Evolutionary conservation across 1,284 basidiomycete species (phyloP), one percentile per base, ranked within the genome.

Genomic region (Melampsora larici-populina): DNA sequence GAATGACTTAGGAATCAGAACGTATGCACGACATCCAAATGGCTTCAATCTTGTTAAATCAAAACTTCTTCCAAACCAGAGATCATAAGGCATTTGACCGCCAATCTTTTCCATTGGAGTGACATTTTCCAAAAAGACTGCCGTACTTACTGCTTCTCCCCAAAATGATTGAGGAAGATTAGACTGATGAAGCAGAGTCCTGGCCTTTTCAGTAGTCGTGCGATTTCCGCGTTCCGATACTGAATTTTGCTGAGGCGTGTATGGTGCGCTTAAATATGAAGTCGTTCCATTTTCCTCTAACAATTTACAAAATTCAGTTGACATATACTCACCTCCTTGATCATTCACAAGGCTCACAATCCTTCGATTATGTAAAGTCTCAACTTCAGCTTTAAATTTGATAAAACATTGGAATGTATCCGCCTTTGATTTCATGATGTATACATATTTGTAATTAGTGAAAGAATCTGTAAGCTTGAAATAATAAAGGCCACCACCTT

Each of bases 1-100:
- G n/a, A n/a, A n/a, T n/a, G n/a, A n/a, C n/a, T n/a, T n/a, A n/a
- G n/a, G 6, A n/a, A n/a, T n/a, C n/a, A n/a, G n/a, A n/a, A n/a
- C n/a, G n/a, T n/a, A n/a, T n/a, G n/a, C n/a, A n/a, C 24, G 13
- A 24, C 69, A 70, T 1, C 69, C 69, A 24, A n/a, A n/a, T n/a
- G 55, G 48, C 46, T 48, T 72, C 26, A 72, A 58, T 7, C 36
- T 49, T 24, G 29, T n/a, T 43, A 72, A n/a, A n/a, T 62, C 18
- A 46, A 64, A 72, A 7, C 3, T 21, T 49, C 48, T 49, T 21
- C 21, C 48, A 49, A 49, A 49, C 48, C 21, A 11, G 11, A 49
- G 21, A 11, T 46, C 29, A 46, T 40, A 21, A 24, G 70, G 70
- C 4, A 58, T 43, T 72, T 40, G 51, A 33, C 40, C 8, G n/a